Evolutionary conservation across 2,329 filamentous ascomycete genomes (phyloP), one percentile per base, ranked within the genome.

Genomic region (Cladosporium colombiae): DNA sequence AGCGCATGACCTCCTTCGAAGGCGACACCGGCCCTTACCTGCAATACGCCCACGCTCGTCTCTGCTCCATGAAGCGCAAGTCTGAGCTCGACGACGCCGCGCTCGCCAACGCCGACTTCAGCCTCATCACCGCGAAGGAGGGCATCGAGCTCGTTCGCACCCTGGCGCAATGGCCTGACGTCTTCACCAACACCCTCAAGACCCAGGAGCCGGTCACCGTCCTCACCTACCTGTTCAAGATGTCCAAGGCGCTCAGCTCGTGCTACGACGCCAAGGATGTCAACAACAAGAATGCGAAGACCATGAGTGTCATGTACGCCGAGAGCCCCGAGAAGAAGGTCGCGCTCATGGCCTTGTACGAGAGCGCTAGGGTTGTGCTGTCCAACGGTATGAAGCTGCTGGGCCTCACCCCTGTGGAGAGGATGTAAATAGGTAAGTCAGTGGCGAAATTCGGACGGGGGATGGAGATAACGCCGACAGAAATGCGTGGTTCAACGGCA

Each of bases 21-120:
- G 91, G 91, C 50, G 91, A 94, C 77, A 95, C 91, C 2, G 92
- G 92, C 8, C 91, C 91, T 14, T 93, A 93, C 77, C 85, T 96
- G 52, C 91, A 96, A 81, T 93, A 93, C 75, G 91, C 91, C 4
- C 89, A 93, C 74, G 89, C 90, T 37, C 89, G 89, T 71, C 84
- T 93, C 50, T 84, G 80, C 70, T 84, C 83, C 57, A 86, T 87
- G 73, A 79, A 81, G 69, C 84, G 87, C 74, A 88, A 87, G 76
- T 84, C 85, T 21, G 57, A 65, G 58, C 73, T 88, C 3, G 68
- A 76, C 3, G 83, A 85, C 62, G 68, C 71, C 25, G 86, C 90
- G 11, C 81, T 94, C 33, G 80, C 81, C 13, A 81, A 79, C 14
- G 89, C 90, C 23, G 86, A 94, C 75, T 81, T 91, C 60, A 83